A percentile compares a stretch with the other conserved stretches of the same genome.
These are phyloP conservation scores for Theobroma cacao DNA, from an alignment of 345 rosid species.

Conservation along the genomic window DNA sequence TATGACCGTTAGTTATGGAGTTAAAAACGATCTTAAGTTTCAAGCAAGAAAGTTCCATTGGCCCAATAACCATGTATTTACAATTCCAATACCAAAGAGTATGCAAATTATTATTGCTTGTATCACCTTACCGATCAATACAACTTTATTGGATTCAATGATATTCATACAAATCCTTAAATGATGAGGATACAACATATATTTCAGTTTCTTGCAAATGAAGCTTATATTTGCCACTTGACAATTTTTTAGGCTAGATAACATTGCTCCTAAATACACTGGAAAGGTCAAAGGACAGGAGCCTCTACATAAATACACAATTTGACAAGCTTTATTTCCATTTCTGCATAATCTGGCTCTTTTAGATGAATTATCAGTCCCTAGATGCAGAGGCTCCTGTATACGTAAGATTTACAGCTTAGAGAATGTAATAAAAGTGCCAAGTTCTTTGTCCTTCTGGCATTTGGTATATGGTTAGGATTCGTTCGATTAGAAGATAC, in stretches of 20 bases:
- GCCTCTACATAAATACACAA: background rate
- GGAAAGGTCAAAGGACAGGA: background rate
- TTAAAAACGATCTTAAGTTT: background rate
- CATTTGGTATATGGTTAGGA: background rate
- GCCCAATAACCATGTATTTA: background rate
- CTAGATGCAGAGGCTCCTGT: background rate
- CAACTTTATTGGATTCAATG: background rate
- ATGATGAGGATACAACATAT: background rate
- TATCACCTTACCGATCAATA: background rate
- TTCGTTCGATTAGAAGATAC: background rate
- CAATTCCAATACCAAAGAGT: background rate
- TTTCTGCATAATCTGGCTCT: background rate
- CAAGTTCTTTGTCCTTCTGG: background rate
- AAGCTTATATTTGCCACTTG: background rate
- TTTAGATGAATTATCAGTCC: background rate
- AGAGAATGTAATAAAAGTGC: background rate
- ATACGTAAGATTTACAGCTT: no score
- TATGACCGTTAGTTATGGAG: background rate
- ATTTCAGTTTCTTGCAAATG: background rate
- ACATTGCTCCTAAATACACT: background rate
- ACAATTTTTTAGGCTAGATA: background rate
- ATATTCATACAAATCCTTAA: constrained; percentile 1
- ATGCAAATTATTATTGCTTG: no score
- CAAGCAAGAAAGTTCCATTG: background rate
- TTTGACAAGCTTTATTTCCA: background rate